Percentiles rank a stretch among this genome's conserved stretches.
These are phyloP conservation scores for Alternaria sp. DNA, from an alignment of 2,329 filamentous ascomycete genomes.

Conservation along the genomic window DNA sequence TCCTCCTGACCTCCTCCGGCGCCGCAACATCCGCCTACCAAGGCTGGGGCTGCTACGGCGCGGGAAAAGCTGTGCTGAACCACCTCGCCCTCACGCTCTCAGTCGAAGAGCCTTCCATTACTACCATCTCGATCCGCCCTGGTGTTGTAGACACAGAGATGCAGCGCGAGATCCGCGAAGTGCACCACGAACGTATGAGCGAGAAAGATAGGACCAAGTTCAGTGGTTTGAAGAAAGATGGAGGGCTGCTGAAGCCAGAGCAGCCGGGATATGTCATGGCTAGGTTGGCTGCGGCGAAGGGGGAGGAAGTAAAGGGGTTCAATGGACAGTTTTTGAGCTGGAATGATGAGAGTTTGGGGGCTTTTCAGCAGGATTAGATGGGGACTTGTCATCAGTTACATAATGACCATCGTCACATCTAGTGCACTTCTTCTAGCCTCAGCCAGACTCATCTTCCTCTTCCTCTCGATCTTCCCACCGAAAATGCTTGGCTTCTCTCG, in stretches of 20 bases:
- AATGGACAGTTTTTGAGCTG: slow-evolving; percentile 75
- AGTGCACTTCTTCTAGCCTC: no score
- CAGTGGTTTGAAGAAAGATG: slow-evolving; percentile 70
- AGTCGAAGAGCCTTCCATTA: slow-evolving; percentile 78
- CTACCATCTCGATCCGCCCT: slow-evolving; percentile 74
- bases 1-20: slow-evolving; percentile 82
- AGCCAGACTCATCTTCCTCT: no score
- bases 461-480: no score
- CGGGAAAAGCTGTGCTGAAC: slow-evolving; percentile 83
- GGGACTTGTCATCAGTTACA: background rate
- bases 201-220: slow-evolving; percentile 69
- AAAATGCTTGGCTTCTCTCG: no score
- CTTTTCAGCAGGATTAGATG: slow-evolving; percentile 30
- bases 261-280: slow-evolving; percentile 88
- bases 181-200: slow-evolving; percentile 68
- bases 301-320: slow-evolving; percentile 67
- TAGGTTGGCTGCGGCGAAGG: slow-evolving; percentile 69
- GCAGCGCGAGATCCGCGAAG: slow-evolving; percentile 81
- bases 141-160: slow-evolving; percentile 89
- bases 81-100: slow-evolving; percentile 76
- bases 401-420: no score
- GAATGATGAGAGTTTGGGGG: slow-evolving; percentile 39
- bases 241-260: slow-evolving; percentile 78
- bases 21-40: slow-evolving; percentile 71
- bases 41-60: slow-evolving; percentile 82